Evolutionary conservation across 768 basidiomycete genomes (phyloP).

Genomic region (Ramaria sp.): DNA sequence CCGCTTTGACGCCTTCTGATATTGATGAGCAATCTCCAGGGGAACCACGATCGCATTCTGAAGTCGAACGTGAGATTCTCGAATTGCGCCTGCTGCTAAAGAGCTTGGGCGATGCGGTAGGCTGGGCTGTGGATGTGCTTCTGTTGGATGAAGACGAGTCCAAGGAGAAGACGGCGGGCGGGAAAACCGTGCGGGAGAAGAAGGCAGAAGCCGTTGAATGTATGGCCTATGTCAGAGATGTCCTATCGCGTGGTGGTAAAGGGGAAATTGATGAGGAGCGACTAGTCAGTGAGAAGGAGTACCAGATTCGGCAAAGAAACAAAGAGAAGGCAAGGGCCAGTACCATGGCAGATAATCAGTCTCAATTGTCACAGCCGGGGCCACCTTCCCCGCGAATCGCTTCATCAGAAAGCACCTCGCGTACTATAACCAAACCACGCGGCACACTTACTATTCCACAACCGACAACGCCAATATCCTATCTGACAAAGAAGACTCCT

Average conservation of each 20-base stretch:
- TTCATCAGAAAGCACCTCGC: background rate
- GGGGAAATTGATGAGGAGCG: conserved; percentile 54
- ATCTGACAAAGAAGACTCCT: background rate
- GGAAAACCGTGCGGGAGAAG: conserved; percentile 31
- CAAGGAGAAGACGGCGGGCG: conserved; percentile 29
- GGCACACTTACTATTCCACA: conserved; percentile 18
- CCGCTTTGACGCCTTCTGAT: background rate
- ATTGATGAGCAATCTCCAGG: conserved; percentile 46
- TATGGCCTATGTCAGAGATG: conserved; percentile 66
- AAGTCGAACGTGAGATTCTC: conserved; percentile 54
- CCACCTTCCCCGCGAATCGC: background rate
- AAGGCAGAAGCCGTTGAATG: conserved; percentile 62
- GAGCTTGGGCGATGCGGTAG: conserved; percentile 55
- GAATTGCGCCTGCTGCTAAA: conserved; percentile 48
- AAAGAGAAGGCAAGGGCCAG: background rate
- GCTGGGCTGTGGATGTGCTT: conserved; percentile 66
- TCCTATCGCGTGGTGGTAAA: conserved; percentile 42
- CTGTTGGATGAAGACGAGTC: conserved; percentile 36
- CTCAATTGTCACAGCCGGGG: background rate
- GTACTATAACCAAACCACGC: conserved; percentile 2
- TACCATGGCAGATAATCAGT: background rate
- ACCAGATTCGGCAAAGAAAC: background rate
- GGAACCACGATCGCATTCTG: conserved; percentile 61
- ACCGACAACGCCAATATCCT: conserved; percentile 23
- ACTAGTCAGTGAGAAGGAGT: conserved; percentile 20